Conservation (phyloP, 2,329 filamentous ascomycete species). For the Ceratocystis diversiconidia region DNA sequence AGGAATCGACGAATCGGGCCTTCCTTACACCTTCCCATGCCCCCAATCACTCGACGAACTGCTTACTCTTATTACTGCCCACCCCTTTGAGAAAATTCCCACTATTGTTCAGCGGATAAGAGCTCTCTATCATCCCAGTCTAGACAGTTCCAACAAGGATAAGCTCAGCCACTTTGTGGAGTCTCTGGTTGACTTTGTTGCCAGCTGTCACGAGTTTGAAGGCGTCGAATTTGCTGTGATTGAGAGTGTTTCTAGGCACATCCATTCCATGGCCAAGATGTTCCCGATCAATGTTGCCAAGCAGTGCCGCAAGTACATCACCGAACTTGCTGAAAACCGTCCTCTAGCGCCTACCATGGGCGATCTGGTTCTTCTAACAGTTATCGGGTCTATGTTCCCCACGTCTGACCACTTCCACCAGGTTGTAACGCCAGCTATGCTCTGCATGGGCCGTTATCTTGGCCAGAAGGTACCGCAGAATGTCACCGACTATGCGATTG, state of each 20-base stretch:
- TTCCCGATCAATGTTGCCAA: conserved; percentile 66
- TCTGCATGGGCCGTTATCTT: conserved; percentile 71
- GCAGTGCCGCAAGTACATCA: conserved; percentile 62
- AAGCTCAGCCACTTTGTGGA: conserved; percentile 57
- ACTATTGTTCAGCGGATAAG: conserved; percentile 78
- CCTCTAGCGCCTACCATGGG: conserved; percentile 38
- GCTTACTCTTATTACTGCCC: conserved; percentile 46
- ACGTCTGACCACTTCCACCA: conserved; percentile 97
- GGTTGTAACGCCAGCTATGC: conserved; percentile 77
- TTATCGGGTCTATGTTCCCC: conserved; percentile 72
- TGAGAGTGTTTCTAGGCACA: conserved; percentile 72
- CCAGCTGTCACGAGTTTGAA: conserved; percentile 29
- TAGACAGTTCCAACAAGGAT: conserved; percentile 71
- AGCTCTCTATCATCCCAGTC: conserved; percentile 79
- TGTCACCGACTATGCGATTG: conserved; percentile 53
- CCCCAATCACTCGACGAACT: conserved; percentile 67
- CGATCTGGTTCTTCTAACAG: conserved; percentile 71
- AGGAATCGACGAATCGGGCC: conserved; percentile 36
- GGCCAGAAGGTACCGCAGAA: conserved; percentile 57
- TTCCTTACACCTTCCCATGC: conserved; percentile 78
- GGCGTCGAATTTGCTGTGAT: conserved; percentile 47
- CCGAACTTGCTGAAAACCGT: conserved; percentile 36
- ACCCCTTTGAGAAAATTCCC: conserved; percentile 52
- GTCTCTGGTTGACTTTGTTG: conserved; percentile 49
- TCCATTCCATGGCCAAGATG: conserved; percentile 82